Percentiles rank a stretch among this genome's conserved stretches.
phyloP scores from a whole-genome alignment of 2,329 filamentous ascomycete genomes.

The Phyllosticta paracitricarpa region DNA sequence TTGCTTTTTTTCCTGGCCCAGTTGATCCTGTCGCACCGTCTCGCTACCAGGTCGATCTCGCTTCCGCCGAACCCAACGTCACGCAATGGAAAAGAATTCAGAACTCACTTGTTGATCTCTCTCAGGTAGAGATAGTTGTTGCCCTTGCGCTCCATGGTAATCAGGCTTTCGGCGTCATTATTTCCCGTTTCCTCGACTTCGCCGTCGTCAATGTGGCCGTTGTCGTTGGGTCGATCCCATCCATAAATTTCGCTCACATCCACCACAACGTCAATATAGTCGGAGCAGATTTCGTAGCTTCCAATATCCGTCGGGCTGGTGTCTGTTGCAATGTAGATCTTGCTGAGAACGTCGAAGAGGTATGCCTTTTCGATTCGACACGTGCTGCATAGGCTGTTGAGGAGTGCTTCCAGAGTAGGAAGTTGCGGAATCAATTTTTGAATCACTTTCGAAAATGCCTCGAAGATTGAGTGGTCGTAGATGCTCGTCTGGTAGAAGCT shows the following conservation, averaged over 20 bases:
- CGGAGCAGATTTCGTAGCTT: constrained; percentile 95
- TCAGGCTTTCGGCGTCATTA: constrained; percentile 51
- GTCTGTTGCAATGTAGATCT: constrained; percentile 97
- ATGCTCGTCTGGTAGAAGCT: constrained; percentile 96
- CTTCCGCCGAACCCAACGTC: background rate
- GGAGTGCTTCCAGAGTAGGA: constrained; percentile 82
- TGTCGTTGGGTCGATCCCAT: constrained; percentile 44
- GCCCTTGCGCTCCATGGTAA: constrained; percentile 49
- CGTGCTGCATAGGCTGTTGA: constrained; percentile 86
- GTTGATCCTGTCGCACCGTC: background rate
- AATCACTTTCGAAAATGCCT: constrained; percentile 96
- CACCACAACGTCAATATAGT: constrained; percentile 97
- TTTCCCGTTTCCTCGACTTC: constrained; percentile 28
- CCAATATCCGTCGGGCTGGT: constrained; percentile 87
- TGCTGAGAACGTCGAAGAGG: constrained; percentile 92
- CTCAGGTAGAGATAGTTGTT: constrained; percentile 53
- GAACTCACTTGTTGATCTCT: constrained; percentile 55
- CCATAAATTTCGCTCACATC: constrained; percentile 95
- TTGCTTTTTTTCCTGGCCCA: background rate
- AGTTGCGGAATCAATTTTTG: constrained; percentile 94
- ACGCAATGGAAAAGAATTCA: background rate
- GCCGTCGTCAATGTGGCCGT: constrained; percentile 15
- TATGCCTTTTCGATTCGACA: constrained; percentile 98
- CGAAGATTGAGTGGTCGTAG: constrained; percentile 97
- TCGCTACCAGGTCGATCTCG: background rate